Evolutionary conservation across 2,329 filamentous ascomycete genomes (phyloP), one percentile per base, ranked within the genome.

Genomic region (Waltergamsia citrina): DNA sequence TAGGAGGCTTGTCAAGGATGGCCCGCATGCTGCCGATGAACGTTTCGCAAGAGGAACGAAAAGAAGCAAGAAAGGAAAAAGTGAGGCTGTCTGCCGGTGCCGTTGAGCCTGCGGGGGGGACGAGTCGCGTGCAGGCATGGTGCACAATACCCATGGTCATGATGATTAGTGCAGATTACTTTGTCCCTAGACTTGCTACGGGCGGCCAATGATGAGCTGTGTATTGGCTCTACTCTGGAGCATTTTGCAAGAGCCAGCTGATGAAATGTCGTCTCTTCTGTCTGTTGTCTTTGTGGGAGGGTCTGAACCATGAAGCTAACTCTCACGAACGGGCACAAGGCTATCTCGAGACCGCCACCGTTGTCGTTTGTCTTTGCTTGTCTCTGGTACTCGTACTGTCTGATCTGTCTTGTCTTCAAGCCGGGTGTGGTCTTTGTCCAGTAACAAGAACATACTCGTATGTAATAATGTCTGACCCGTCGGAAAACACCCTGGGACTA

Each of bases 41-140:
- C 28, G 12, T 6, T 12, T 15, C 7, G 28, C 23, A 25, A 25
- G 23, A 25, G 23, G 23, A n/a, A 9, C 23, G 9, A 25, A n/a
- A 9, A 25, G 9, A 25, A 25, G 23, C 23, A n/a, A n/a, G n/a
- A n/a, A 25, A 17, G 28, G n/a, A 17, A 17, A 30, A 17, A 30
- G 28, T 30, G 28, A 30, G 28, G 28, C 28, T 30, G 23, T 25
- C 23, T 9, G 17, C 28, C 20, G 15, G 28, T 30, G 28, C 26
- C 16, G 26, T 15, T 8, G 26, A 29, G 8, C 8, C 7, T 9
- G 26, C 8, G 10, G 17, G 15, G 6, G 14, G 28, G 15, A 17
- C 6, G 12, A 17, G 5, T 17, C 6, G 17, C 15, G 28, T 30
- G 15, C 28, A 30, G 20, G 17, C 28, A 30, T 6, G 15, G 28